Conservation (phyloP, 768 basidiomycete genomes). For the Cytidiella melzeri region DNA sequence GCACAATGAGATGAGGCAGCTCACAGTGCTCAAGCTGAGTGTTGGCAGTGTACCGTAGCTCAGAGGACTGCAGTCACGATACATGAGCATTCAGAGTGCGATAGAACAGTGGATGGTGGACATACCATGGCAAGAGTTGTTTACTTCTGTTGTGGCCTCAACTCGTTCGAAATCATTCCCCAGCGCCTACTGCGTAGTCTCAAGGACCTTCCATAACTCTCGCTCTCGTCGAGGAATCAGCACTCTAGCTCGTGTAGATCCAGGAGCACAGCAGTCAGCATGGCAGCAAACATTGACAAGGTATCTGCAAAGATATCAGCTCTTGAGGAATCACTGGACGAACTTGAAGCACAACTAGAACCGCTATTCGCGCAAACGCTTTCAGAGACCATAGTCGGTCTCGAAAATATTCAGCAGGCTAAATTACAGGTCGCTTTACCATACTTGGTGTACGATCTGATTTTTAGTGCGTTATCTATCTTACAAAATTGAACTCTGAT, state of each 20-base stretch:
- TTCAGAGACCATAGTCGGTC: constrained; percentile 53
- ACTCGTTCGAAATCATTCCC: background rate
- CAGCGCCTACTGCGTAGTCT: background rate
- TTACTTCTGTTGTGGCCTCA: constrained; percentile 1
- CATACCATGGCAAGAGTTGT: constrained; percentile 15
- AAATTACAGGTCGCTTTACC: constrained; percentile 74
- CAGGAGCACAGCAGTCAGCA: constrained; percentile 15
- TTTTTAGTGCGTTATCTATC: constrained; percentile 57
- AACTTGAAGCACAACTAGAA: constrained; percentile 60
- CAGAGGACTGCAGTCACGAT: constrained; percentile 59
- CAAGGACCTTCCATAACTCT: background rate
- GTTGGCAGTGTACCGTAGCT: constrained; percentile 92
- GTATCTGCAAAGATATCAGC: constrained; percentile 37
- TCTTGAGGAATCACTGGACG: constrained; percentile 55
- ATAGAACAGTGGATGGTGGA: constrained; percentile 2
- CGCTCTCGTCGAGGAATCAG: background rate
- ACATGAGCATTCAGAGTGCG: constrained; percentile 1
- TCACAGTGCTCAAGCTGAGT: constrained; percentile 91
- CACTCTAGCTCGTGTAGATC: background rate
- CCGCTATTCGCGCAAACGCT: constrained; percentile 64
- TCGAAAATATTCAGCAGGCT: constrained; percentile 74
- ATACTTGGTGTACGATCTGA: constrained; percentile 79
- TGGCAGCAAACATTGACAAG: constrained; percentile 32
- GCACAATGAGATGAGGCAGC: constrained; percentile 22
- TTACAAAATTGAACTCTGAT: background rate